Evolutionary conservation across 148 eudicot species (phyloP).

Genomic region (Dianthus caryophyllus): DNA sequence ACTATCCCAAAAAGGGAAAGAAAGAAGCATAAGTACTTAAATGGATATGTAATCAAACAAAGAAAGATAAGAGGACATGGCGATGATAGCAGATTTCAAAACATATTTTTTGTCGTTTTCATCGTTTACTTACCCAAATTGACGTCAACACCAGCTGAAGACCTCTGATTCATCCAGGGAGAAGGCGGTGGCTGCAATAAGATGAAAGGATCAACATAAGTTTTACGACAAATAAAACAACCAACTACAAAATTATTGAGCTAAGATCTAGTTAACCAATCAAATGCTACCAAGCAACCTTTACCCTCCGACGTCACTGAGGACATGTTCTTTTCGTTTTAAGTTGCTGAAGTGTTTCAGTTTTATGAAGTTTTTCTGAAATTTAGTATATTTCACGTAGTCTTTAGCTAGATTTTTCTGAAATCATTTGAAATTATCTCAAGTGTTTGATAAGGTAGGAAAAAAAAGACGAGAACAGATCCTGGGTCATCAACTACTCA

Average conservation of each 20-base stretch:
- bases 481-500: not conserved
- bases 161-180: conserved; percentile 82
- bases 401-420: no score
- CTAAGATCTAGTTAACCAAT: not conserved
- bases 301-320: no score
- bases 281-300: not conserved
- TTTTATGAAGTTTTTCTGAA: no score
- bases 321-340: no score
- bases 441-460: no score
- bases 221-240: not conserved
- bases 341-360: no score
- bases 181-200: conserved; percentile 73
- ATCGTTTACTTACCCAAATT: conserved; percentile 67
- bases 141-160: conserved; percentile 60
- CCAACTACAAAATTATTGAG: not conserved
- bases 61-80: not conserved
- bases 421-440: no score
- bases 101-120: not conserved
- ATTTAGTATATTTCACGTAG: no score
- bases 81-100: conserved; percentile 3
- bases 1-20: conserved; percentile 34
- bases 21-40: not conserved
- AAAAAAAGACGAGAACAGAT: no score
- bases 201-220: conserved; percentile 20
- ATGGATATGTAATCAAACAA: not conserved